A percentile compares a stretch with the other conserved stretches of the same genome.
Conservation (phyloP, 345 rosid species). For the Chamaenerion angustifolium region DNA sequence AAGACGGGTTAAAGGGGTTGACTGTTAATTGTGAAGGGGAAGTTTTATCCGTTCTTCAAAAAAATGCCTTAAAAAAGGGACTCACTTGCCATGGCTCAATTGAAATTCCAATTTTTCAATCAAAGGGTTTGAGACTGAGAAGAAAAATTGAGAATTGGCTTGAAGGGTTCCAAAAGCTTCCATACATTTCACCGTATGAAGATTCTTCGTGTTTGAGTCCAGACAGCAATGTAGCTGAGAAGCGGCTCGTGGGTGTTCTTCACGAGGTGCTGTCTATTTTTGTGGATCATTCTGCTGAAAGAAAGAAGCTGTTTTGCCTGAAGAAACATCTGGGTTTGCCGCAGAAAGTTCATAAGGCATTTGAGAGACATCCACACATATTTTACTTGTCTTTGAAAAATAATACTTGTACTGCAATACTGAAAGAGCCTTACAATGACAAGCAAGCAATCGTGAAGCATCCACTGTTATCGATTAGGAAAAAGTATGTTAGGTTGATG, state of each 20-base stretch:
- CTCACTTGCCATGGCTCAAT: slow-evolving; percentile 20
- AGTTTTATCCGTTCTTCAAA: slow-evolving; percentile 45
- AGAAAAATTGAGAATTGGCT: slow-evolving; percentile 60
- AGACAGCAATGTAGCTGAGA: slow-evolving; percentile 60
- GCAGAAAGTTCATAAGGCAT: slow-evolving; percentile 68
- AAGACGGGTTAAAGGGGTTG: slow-evolving; percentile 61
- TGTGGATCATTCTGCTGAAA: slow-evolving; percentile 72
- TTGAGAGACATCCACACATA: slow-evolving; percentile 75
- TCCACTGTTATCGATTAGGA: slow-evolving; percentile 47
- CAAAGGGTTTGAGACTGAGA: slow-evolving; percentile 65
- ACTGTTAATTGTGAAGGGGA: slow-evolving; percentile 23
- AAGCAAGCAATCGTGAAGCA: slow-evolving; percentile 35
- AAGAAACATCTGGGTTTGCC: slow-evolving; percentile 66
- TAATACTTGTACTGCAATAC: slow-evolving; percentile 61
- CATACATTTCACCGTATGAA: slow-evolving; percentile 73
- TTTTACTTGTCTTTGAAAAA: slow-evolving; percentile 67
- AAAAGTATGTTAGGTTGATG: slow-evolving; percentile 51
- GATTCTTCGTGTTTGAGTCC: slow-evolving; percentile 55
- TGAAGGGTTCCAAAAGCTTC: slow-evolving; percentile 51
- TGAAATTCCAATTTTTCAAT: slow-evolving; percentile 68
- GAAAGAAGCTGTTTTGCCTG: slow-evolving; percentile 62
- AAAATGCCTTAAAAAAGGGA: slow-evolving; percentile 38
- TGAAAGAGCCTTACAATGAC: slow-evolving; percentile 60
- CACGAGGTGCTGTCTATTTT: slow-evolving; percentile 72
- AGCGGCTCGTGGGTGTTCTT: slow-evolving; percentile 72